These are phyloP conservation scores for Phytopythium montanum DNA, from an alignment of 352 stramenopile species.

Conservation along the genomic window DNA sequence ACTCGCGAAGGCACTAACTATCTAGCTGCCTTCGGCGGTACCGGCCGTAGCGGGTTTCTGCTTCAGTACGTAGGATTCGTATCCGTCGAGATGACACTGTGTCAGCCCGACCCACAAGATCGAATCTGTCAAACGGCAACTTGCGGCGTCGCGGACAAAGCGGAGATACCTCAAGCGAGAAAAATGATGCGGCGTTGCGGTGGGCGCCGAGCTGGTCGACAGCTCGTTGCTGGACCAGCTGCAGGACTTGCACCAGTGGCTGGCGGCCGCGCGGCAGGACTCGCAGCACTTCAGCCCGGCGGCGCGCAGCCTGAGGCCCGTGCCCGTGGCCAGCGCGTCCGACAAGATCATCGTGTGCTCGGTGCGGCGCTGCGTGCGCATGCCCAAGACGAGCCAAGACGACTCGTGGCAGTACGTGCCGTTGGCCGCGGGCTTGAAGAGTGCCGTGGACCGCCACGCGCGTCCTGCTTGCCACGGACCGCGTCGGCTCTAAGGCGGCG, in stretches of 20 bases:
- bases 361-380: slow-evolving; percentile 65
- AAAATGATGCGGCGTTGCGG: background rate
- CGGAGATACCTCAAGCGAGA: too few relatives aligned
- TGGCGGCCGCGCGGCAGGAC: slow-evolving; percentile 70
- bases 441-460: slow-evolving; percentile 89
- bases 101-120: too few relatives aligned
- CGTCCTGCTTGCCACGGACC: slow-evolving; percentile 96
- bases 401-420: slow-evolving; percentile 74
- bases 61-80: too few relatives aligned
- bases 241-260: slow-evolving; percentile 63
- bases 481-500: slow-evolving; percentile 99
- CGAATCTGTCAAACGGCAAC: too few relatives aligned
- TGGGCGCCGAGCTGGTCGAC: slow-evolving; percentile 45
- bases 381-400: slow-evolving; percentile 64
- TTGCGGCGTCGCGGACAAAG: too few relatives aligned
- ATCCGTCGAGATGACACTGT: too few relatives aligned
- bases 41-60: too few relatives aligned
- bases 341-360: slow-evolving; percentile 84
- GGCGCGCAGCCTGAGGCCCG: slow-evolving; percentile 52
- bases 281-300: slow-evolving; percentile 67
- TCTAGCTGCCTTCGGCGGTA: too few relatives aligned
- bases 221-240: slow-evolving; percentile 75
- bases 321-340: slow-evolving; percentile 69
- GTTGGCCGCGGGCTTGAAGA: slow-evolving; percentile 62
- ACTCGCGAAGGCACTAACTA: too few relatives aligned